phyloP scores from a whole-genome alignment of 2,329 filamentous ascomycete species.

The Dactylellina drechsleri region DNA sequence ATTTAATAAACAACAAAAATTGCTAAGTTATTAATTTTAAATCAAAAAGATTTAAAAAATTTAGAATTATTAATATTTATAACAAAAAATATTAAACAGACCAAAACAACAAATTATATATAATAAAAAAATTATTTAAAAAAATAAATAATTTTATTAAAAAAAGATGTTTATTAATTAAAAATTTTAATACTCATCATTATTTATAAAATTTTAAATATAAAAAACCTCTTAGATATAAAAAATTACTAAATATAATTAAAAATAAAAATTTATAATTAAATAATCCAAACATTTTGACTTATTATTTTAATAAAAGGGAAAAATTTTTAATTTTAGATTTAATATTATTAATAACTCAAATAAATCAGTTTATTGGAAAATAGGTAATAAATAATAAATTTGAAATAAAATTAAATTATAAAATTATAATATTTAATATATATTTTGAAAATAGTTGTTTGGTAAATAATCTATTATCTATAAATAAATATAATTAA shows the following conservation, averaged over 20 bases:
- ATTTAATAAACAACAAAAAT: background rate
- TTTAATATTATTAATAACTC: background rate
- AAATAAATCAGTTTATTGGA: background rate
- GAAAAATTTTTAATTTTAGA: background rate
- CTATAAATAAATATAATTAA: slow-evolving; percentile 9
- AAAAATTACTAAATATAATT: slow-evolving; percentile 11
- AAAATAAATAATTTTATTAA: slow-evolving; percentile 16
- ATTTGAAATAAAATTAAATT: no score
- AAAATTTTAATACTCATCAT: no score
- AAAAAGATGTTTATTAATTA: slow-evolving; percentile 15
- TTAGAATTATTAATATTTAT: no score
- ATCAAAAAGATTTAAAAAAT: no score
- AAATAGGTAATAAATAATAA: background rate
- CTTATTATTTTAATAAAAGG: slow-evolving; percentile 4
- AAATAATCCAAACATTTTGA: slow-evolving; percentile 6
- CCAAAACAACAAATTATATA: background rate
- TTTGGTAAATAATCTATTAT: background rate
- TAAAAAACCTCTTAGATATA: no score
- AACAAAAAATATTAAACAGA: background rate
- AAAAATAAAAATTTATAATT: slow-evolving; percentile 23
- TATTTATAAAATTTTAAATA: slow-evolving; percentile 19
- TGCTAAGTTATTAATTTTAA: no score
- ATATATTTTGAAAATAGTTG: background rate
- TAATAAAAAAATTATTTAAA: slow-evolving; percentile 25
- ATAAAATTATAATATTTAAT: background rate